Evolutionary conservation across 2,329 filamentous ascomycete species (phyloP).

Genomic region (Colletotrichum shisoi): DNA sequence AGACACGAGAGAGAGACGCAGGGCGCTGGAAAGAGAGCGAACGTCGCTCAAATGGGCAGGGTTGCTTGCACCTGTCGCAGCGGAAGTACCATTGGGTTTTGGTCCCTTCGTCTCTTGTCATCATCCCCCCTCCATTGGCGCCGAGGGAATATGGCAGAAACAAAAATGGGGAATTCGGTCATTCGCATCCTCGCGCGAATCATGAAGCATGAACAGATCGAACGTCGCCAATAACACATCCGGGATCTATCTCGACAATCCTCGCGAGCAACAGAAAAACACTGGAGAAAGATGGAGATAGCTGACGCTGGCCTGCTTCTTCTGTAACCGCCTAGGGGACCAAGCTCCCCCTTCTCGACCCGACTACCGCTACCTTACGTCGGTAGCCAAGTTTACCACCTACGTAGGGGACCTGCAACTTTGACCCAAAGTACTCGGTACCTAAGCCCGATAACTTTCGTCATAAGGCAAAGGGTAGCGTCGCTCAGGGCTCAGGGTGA

Average conservation of each 20-base stretch:
- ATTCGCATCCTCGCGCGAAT: conserved; percentile 34
- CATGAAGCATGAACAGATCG: conserved; percentile 16
- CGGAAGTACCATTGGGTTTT: conserved; percentile 4
- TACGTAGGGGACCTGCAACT: not conserved
- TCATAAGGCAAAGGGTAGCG: conserved; percentile 32
- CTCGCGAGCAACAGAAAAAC: conserved; percentile 20
- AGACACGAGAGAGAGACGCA: not conserved
- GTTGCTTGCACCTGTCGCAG: conserved; percentile 10
- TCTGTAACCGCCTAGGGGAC: conserved; percentile 25
- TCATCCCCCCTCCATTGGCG: not conserved
- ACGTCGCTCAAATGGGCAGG: not conserved
- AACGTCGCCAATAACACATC: conserved; percentile 8
- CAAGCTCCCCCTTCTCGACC: not conserved
- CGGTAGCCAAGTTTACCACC: not conserved
- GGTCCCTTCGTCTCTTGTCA: conserved; percentile 26
- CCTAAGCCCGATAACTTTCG: conserved; percentile 8
- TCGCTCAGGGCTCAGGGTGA: not conserved
- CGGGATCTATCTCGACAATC: conserved; percentile 23
- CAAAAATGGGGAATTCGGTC: conserved; percentile 36
- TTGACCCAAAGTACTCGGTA: conserved; percentile 6
- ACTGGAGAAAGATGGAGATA: conserved; percentile 31
- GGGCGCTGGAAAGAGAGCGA: not conserved
- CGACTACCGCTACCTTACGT: not conserved
- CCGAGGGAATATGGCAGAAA: conserved; percentile 27
- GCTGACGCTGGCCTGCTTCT: conserved; percentile 19